Evolutionary conservation across 352 stramenopile species (phyloP), one percentile per base, ranked within the genome.

Genomic region (Pythium periplocum): DNA sequence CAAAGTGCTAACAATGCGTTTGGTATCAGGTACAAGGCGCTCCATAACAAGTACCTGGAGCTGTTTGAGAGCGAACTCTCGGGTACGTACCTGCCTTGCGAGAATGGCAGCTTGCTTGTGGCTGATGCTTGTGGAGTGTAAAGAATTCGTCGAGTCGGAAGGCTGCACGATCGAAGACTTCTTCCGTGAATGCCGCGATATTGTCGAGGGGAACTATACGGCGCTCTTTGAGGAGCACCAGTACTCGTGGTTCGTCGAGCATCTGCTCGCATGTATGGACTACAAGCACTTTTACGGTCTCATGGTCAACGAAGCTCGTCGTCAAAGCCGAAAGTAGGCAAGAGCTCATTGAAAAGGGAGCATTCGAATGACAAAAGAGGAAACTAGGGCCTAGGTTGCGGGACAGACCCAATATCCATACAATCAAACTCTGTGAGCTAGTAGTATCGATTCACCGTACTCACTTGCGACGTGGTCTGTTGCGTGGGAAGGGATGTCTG

Each of bases 281-380:
- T 92, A 87, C 62, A 84, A 89, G 47, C 67, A 86, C 40, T 90
- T 92, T 48, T 87, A 87, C 63, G 73, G 75, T 0, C 76, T 92
- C 56, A 90, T 89, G 72, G 59, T 86, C 45, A 92, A 92, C 64
- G 77, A 92, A 53, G 75, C 79, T 10, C 71, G 78, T 38, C 74
- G 76, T n/a, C 64, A 80, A 39, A 71, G 69, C 45, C 73, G 74
- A 47, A 87, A 86, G 60, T 87, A 42, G 38, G 7, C 38, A 42
- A 42, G 38, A 42, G 7, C 38, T 43, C 38, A 43, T 12, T 43
- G 7, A 8, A 1, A 12, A 1, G 12, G 12, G 7, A 43, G 7
- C 38, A 8, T 12, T 43, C 12, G 38, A 12, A 12, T 12, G 38
- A 43, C 12, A 8, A 12, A 43, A 43, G 38, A 12, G 7, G 38